Evolutionary conservation across 805 yeast genomes (phyloP).

Genomic region (Kazachstania martiniae): DNA sequence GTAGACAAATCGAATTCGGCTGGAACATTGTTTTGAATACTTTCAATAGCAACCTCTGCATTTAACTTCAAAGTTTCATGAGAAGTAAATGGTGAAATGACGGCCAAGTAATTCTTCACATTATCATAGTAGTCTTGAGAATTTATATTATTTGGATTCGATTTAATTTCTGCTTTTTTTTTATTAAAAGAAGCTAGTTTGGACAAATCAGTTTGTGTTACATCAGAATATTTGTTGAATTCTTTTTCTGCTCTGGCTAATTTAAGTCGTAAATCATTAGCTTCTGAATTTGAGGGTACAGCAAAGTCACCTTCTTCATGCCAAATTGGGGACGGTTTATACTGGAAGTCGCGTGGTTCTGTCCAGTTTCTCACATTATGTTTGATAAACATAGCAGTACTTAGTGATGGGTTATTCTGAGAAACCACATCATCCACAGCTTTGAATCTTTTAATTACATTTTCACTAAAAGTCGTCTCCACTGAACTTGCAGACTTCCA

Average conservation of each 20-base stretch:
- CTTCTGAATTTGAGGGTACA: conserved; percentile 44
- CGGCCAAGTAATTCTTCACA: conserved; percentile 39
- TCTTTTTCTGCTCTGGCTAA: conserved; percentile 34
- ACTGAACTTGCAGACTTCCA: conserved; percentile 49
- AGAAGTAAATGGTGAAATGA: conserved; percentile 52
- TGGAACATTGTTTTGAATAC: conserved; percentile 76
- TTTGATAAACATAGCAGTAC: conserved; percentile 83
- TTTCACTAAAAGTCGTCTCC: conserved; percentile 46
- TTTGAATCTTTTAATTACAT: conserved; percentile 34
- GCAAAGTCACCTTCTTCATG: conserved; percentile 83
- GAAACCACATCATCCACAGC: conserved; percentile 44
- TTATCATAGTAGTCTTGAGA: conserved; percentile 29
- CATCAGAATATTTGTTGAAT: conserved; percentile 20
- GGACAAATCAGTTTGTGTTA: conserved; percentile 24
- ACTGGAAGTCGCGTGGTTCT: conserved; percentile 79
- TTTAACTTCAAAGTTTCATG: conserved; percentile 66
- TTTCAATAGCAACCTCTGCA: conserved; percentile 81
- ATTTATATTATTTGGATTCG: conserved; percentile 36
- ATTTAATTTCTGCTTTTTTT: conserved; percentile 30
- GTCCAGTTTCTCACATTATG: conserved; percentile 72
- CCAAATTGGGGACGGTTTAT: conserved; percentile 88
- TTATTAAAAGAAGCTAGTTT: conserved; percentile 23
- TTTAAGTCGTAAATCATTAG: conserved; percentile 42
- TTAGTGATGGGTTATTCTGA: conserved; percentile 64
- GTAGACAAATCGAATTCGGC: conserved; percentile 54